phyloP scores from a whole-genome alignment of 495 filamentous ascomycete species.

The Aspergillus funiculosus region DNA sequence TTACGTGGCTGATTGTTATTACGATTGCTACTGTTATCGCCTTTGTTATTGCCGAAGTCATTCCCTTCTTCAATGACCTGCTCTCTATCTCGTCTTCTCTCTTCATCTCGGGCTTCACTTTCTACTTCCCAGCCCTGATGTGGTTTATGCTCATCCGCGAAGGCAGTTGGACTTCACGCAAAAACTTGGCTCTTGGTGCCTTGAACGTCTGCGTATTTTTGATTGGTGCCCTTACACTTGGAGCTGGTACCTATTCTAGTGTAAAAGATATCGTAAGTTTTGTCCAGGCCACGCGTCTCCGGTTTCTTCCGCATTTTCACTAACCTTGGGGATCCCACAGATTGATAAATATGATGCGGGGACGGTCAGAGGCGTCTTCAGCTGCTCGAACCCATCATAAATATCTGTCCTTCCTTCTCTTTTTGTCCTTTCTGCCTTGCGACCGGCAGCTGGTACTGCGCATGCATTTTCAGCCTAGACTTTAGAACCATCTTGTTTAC shows the following conservation, averaged over 20 bases:
- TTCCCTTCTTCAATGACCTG: constrained; percentile 62
- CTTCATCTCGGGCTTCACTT: constrained; percentile 61
- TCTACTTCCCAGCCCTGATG: constrained; percentile 58
- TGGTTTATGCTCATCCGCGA: constrained; percentile 53
- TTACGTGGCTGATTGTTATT: constrained; percentile 53
- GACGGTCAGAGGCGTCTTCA: constrained; percentile 41
- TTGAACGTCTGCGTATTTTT: constrained; percentile 20
- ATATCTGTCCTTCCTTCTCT: constrained; percentile 1
- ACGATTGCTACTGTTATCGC: constrained; percentile 50
- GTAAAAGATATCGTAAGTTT: constrained; percentile 52
- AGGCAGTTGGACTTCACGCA: constrained; percentile 35
- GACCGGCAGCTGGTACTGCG: no score
- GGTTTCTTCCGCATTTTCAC: neutral
- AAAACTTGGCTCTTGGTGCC: constrained; percentile 23
- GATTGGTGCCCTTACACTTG: constrained; percentile 30
- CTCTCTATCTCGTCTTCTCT: constrained; percentile 54
- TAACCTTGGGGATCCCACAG: constrained; percentile 22
- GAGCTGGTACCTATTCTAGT: constrained; percentile 50
- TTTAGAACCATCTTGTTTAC: no score
- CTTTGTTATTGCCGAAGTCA: constrained; percentile 60
- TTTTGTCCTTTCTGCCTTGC: no score
- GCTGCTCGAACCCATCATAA: constrained; percentile 27
- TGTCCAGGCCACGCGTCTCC: neutral
- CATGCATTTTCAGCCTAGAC: no score
- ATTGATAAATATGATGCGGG: constrained; percentile 38